These are phyloP conservation scores for Eimeria falciformis DNA, from an alignment of 169 alveolate species.

Conservation along the genomic window DNA sequence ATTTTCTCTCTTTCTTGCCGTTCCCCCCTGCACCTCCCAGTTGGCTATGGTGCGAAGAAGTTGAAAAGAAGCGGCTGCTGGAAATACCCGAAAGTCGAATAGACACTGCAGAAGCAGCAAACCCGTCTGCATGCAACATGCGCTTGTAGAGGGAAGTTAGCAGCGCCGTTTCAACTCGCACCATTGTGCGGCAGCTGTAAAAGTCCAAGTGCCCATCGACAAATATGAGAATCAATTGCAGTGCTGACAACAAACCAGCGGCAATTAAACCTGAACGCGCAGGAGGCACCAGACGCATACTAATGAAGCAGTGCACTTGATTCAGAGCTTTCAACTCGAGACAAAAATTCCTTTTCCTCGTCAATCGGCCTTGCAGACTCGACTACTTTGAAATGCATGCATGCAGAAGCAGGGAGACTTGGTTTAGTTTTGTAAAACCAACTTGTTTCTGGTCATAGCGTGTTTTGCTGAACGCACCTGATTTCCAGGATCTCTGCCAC, in stretches of 20 bases:
- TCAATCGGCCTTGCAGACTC: no score
- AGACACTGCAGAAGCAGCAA: conserved; percentile 6
- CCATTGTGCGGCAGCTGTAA: conserved; percentile 37
- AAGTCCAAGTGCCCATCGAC: conserved; percentile 63
- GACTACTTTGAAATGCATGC: no score
- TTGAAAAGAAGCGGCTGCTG: no score
- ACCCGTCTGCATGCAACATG: conserved; percentile 5
- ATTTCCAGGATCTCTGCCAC: not conserved
- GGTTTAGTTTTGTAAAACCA: not conserved
- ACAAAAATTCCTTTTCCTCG: not conserved
- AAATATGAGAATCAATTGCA: conserved; percentile 59
- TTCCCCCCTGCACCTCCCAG: not conserved
- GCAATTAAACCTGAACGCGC: conserved; percentile 22
- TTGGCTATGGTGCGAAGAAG: no score
- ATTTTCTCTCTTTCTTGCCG: not conserved
- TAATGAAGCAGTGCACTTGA: not conserved
- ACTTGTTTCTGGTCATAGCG: not conserved
- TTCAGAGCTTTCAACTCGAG: not conserved
- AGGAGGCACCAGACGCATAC: not conserved
- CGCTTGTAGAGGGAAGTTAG: conserved; percentile 57
- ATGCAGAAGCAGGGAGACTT: not conserved
- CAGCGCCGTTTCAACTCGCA: conserved; percentile 56
- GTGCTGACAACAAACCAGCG: conserved; percentile 7
- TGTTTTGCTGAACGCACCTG: not conserved
- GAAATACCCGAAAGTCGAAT: no score